Conservation (phyloP, 1,284 basidiomycete genomes). For the Hymenochaete sp. region DNA sequence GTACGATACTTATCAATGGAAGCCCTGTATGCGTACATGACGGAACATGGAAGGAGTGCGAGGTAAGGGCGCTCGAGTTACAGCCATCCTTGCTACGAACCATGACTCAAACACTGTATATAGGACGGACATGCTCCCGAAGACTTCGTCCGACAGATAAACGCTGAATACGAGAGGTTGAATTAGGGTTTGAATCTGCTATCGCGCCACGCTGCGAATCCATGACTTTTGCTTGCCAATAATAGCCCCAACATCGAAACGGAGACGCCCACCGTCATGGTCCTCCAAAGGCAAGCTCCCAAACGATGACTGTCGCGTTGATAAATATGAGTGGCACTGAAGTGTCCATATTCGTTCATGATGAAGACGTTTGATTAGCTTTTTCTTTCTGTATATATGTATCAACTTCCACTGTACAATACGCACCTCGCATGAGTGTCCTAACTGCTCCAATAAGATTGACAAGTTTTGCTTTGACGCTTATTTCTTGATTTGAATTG, state of each 20-base stretch:
- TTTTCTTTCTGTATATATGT: neutral
- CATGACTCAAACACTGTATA: conserved; percentile 6
- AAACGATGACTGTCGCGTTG: conserved; percentile 77
- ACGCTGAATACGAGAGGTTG: conserved; percentile 59
- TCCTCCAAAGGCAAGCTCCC: conserved; percentile 64
- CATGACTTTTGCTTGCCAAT: neutral
- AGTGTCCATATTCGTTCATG: conserved; percentile 18
- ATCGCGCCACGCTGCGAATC: neutral
- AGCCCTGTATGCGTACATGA: conserved; percentile 70
- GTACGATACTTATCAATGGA: conserved; percentile 71
- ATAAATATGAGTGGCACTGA: conserved; percentile 81
- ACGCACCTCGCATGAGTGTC: conserved; percentile 89
- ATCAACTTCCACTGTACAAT: too few relatives aligned
- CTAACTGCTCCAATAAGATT: conserved; percentile 90
- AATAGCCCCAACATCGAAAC: too few relatives aligned
- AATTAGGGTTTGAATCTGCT: conserved; percentile 29
- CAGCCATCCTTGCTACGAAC: neutral
- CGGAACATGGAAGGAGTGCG: conserved; percentile 72
- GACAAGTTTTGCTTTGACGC: conserved; percentile 81
- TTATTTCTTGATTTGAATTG: conserved; percentile 45
- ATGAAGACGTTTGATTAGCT: conserved; percentile 9
- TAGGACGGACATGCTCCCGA: conserved; percentile 66
- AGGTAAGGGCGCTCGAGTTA: conserved; percentile 42
- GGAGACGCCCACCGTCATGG: conserved; percentile 20
- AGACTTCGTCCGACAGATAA: conserved; percentile 76